A percentile compares a stretch with the other conserved stretches of the same genome.
Evolutionary conservation across 768 basidiomycete species (phyloP).

Genomic region (Coprinopsis strossmayeri): DNA sequence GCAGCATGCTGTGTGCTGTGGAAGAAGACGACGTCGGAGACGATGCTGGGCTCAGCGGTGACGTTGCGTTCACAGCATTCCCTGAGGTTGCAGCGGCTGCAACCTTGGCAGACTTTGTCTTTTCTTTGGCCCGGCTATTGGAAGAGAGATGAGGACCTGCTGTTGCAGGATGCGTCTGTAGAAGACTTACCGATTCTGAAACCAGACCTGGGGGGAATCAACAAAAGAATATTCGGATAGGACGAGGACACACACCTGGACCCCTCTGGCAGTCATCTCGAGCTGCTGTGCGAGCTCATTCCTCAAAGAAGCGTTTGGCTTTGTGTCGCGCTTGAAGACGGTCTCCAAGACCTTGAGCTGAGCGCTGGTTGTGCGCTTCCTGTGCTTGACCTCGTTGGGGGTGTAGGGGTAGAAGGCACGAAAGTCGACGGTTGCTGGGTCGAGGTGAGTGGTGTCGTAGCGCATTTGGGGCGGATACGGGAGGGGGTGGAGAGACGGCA

Average conservation of each 20-base stretch:
- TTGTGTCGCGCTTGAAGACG: slow-evolving; percentile 83
- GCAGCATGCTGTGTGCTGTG: neutral
- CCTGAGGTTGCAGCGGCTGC: neutral
- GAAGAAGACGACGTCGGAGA: slow-evolving; percentile 4
- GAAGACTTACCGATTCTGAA: slow-evolving; percentile 72
- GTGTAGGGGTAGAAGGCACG: slow-evolving; percentile 84
- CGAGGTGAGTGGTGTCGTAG: slow-evolving; percentile 36
- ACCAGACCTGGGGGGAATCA: slow-evolving; percentile 63
- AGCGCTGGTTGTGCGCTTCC: slow-evolving; percentile 80
- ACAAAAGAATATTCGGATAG: neutral
- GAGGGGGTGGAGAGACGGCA: slow-evolving; percentile 17
- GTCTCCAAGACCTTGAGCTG: slow-evolving; percentile 89
- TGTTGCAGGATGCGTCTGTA: neutral
- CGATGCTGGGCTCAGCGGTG: neutral
- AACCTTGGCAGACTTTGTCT: slow-evolving; percentile 51
- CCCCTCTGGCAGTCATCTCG: slow-evolving; percentile 90
- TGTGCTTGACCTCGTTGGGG: slow-evolving; percentile 91
- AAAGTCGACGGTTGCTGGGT: slow-evolving; percentile 69
- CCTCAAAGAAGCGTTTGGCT: slow-evolving; percentile 78
- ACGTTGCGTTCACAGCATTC: neutral
- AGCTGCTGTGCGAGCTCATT: slow-evolving; percentile 77
- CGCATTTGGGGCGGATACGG: slow-evolving; percentile 17
- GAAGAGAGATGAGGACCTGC: neutral
- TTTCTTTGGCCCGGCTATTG: slow-evolving; percentile 76
- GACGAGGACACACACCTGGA: slow-evolving; percentile 55